These are phyloP conservation scores for Malus hybrid DNA, from an alignment of 331 rosid genomes.

Conservation along the genomic window DNA sequence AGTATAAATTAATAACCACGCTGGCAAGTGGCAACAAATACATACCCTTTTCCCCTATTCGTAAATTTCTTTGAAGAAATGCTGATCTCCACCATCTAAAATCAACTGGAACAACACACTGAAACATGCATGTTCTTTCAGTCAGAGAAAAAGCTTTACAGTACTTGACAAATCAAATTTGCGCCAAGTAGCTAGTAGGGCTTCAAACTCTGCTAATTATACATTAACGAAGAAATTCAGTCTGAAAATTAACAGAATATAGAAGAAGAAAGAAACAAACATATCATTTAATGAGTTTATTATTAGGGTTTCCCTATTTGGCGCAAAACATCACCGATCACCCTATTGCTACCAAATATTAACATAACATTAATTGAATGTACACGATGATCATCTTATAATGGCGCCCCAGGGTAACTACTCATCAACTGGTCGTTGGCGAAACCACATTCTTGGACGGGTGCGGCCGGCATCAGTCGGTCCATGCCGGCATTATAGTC, in stretches of 20 bases:
- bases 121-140: not conserved
- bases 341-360: not conserved
- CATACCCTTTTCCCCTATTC: not conserved
- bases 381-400: not conserved
- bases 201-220: not conserved
- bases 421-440: not conserved
- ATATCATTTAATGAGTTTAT: not conserved
- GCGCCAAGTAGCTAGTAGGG: not conserved
- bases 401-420: not conserved
- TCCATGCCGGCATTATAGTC: conserved; percentile 19
- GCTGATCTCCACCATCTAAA: not conserved
- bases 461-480: not conserved
- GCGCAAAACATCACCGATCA: not conserved
- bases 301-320: not conserved
- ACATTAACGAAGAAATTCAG: not conserved
- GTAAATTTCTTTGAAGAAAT: not conserved
- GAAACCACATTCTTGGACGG: not conserved
- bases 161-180: not conserved
- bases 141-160: not conserved
- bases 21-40: not conserved
- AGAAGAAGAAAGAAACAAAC: not conserved
- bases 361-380: not conserved
- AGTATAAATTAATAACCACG: not conserved
- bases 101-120: not conserved
- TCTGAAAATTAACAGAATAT: not conserved